These are phyloP conservation scores for Cryomyces minteri DNA, from an alignment of 495 filamentous ascomycete genomes.

Conservation along the genomic window DNA sequence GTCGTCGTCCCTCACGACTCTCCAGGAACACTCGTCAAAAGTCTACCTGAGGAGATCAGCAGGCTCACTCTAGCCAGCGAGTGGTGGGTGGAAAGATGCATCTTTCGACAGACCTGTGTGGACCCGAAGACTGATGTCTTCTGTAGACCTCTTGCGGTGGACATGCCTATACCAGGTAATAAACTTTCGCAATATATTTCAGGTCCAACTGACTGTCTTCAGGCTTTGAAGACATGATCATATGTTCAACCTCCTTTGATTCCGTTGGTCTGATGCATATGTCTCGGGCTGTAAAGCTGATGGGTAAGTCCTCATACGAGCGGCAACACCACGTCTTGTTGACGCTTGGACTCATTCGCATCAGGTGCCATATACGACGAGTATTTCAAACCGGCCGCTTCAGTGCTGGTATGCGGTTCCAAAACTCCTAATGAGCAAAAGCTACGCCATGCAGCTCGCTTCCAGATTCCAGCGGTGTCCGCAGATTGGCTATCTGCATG, in stretches of 20 bases:
- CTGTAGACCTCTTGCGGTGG: slow-evolving; percentile 47
- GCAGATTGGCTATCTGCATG: slow-evolving; percentile 72
- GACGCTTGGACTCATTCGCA: slow-evolving; percentile 1
- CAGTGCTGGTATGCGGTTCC: slow-evolving; percentile 50
- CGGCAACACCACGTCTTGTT: neutral
- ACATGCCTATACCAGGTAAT: slow-evolving; percentile 45
- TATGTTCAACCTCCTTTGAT: slow-evolving; percentile 68
- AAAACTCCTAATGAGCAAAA: slow-evolving; percentile 52
- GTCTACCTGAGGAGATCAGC: slow-evolving; percentile 11
- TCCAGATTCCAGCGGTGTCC: slow-evolving; percentile 60
- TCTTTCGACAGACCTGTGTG: slow-evolving; percentile 52
- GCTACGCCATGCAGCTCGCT: slow-evolving; percentile 47
- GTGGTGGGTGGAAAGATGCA: slow-evolving; percentile 82
- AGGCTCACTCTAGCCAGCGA: slow-evolving; percentile 50
- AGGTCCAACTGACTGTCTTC: neutral
- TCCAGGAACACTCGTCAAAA: slow-evolving; percentile 2
- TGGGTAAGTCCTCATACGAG: slow-evolving; percentile 31
- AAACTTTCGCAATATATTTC: neutral
- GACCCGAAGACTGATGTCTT: slow-evolving; percentile 51
- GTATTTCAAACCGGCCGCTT: slow-evolving; percentile 42
- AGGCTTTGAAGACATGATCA: slow-evolving; percentile 45
- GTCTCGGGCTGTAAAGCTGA: slow-evolving; percentile 49
- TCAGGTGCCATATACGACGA: slow-evolving; percentile 55
- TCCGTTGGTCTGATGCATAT: slow-evolving; percentile 76
- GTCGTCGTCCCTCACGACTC: slow-evolving; percentile 11